These are phyloP conservation scores for Colletotrichum caudatum DNA, from an alignment of 2,329 filamentous ascomycete genomes.

Conservation along the genomic window DNA sequence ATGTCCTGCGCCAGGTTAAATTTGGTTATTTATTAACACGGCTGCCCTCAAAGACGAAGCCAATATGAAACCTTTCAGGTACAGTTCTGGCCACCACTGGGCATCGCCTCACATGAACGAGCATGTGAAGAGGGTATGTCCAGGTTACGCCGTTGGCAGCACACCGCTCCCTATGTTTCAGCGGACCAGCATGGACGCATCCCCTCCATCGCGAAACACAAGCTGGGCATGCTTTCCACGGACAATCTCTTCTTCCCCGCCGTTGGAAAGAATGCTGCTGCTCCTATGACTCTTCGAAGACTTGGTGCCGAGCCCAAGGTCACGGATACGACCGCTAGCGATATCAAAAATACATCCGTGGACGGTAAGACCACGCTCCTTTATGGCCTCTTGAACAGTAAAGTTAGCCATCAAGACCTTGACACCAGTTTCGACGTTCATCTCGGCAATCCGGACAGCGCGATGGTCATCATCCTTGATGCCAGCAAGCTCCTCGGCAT, in stretches of 20 bases:
- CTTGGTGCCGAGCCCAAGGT: slow-evolving; percentile 60
- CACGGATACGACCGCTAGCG: slow-evolving; percentile 59
- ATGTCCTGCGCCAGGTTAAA: background rate
- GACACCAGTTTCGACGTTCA: slow-evolving; percentile 80
- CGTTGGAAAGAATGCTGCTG: slow-evolving; percentile 18
- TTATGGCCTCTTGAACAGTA: slow-evolving; percentile 76
- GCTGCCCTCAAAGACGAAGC: background rate
- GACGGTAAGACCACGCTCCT: slow-evolving; percentile 76
- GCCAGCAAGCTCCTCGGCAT: slow-evolving; percentile 67
- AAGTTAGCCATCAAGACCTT: slow-evolving; percentile 76
- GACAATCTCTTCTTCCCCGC: slow-evolving; percentile 52
- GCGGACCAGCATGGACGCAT: slow-evolving; percentile 51
- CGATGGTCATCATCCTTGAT: slow-evolving; percentile 67
- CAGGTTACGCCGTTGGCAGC: background rate
- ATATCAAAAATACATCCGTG: slow-evolving; percentile 84
- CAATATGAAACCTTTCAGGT: background rate
- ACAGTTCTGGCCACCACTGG: background rate
- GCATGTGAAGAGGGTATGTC: background rate
- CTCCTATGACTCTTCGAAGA: slow-evolving; percentile 22
- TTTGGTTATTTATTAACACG: background rate
- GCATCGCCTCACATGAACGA: background rate
- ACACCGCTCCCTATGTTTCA: slow-evolving; percentile 17
- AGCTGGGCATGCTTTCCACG: slow-evolving; percentile 63
- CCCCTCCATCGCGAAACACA: slow-evolving; percentile 59
- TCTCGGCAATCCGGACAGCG: slow-evolving; percentile 74